Percentiles rank a stretch among this genome's conserved stretches.
Conservation (phyloP, 441 rosid species). For the Pelargonium fulgidum region DNA sequence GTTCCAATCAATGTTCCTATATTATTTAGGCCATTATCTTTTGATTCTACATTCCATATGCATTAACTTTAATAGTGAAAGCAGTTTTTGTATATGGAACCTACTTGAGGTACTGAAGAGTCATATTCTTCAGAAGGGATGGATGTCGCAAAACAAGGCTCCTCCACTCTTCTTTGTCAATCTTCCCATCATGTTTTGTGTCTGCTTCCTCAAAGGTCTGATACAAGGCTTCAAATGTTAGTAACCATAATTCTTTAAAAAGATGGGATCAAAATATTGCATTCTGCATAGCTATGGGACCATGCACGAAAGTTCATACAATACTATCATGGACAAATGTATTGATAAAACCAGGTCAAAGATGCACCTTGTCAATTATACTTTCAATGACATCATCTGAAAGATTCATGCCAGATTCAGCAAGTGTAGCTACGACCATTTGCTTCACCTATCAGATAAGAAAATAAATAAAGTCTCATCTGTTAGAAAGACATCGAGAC, state of each 20-base stretch:
- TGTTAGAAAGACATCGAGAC: not conserved
- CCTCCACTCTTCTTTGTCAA: conserved; percentile 96
- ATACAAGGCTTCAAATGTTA: conserved; percentile 20
- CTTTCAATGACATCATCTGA: conserved; percentile 81
- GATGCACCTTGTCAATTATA: conserved; percentile 76
- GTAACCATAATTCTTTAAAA: not conserved
- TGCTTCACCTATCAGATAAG: conserved; percentile 54
- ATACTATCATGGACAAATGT: not conserved
- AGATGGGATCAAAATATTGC: not conserved
- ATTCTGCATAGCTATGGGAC: not conserved
- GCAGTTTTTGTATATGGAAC: conserved; percentile 20
- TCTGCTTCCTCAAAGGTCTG: conserved; percentile 96
- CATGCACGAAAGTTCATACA: not conserved
- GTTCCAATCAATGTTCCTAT: not conserved
- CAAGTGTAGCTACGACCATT: conserved; percentile 95
- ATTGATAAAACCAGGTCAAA: not conserved
- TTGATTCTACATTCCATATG: not conserved
- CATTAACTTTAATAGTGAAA: not conserved
- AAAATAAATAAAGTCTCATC: conserved; percentile 5
- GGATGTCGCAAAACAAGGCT: conserved; percentile 80
- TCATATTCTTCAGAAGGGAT: conserved; percentile 82
- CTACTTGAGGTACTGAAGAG: conserved; percentile 89
- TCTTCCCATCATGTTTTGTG: conserved; percentile 87
- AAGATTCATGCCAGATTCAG: conserved; percentile 94
- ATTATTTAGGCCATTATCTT: not conserved